phyloP scores from a whole-genome alignment of 495 filamentous ascomycete species.

The Hypoxylon intermedium region DNA sequence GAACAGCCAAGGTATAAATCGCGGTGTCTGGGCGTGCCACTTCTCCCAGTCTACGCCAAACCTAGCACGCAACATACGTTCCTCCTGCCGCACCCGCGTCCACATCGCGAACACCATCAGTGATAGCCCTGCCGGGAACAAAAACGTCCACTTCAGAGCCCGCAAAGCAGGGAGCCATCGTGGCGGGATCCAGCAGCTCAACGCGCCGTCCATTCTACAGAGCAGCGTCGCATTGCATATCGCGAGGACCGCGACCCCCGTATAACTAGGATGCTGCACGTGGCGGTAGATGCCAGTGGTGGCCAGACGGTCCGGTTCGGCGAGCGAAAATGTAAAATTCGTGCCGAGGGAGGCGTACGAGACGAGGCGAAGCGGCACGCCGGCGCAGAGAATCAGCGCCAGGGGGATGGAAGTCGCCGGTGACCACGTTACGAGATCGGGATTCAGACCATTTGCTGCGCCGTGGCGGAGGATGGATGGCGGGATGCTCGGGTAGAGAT shows the following conservation, averaged over 20 bases:
- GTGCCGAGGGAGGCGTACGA: conserved; percentile 50
- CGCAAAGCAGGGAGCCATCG: conserved; percentile 34
- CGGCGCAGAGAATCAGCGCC: conserved; percentile 42
- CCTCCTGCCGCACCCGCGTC: conserved; percentile 48
- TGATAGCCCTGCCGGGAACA: conserved; percentile 9
- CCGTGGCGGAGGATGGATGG: conserved; percentile 28
- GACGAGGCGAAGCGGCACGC: conserved; percentile 44
- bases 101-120: conserved; percentile 5
- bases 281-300: conserved; percentile 54
- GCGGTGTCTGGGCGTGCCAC: conserved; percentile 48
- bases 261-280: conserved; percentile 60
- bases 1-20: conserved; percentile 43
- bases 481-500: conserved; percentile 44
- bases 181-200: conserved; percentile 47
- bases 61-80: conserved; percentile 48
- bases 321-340: conserved; percentile 58
- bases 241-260: conserved; percentile 36
- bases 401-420: conserved; percentile 28
- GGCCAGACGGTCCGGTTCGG: conserved; percentile 50
- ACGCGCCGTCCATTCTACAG: conserved; percentile 33
- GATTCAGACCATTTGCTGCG: conserved; percentile 38
- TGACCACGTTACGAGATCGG: conserved; percentile 45
- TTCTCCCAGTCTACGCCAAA: conserved; percentile 55
- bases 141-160: conserved; percentile 16
- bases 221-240: conserved; percentile 29